Conservation (phyloP, 208 protist species). For the Trypanosoma melophagium region DNA sequence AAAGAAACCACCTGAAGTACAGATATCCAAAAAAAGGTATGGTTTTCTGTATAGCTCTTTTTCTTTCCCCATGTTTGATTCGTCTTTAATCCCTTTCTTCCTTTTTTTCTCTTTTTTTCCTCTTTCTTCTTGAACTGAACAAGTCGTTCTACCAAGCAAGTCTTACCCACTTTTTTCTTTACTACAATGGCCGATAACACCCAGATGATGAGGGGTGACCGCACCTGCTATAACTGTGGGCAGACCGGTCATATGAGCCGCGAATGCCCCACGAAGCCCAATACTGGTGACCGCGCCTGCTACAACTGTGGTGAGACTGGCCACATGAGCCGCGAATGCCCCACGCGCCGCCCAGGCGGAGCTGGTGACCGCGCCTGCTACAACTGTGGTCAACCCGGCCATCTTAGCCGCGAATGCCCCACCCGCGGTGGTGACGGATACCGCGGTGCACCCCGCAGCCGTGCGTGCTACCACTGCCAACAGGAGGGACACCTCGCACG, state of each 20-base stretch:
- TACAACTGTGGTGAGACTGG: constrained; percentile 86
- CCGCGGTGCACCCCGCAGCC: constrained; percentile 23
- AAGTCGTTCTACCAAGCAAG: constrained; percentile 1
- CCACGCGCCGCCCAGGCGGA: constrained; percentile 48
- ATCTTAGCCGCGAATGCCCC: constrained; percentile 50
- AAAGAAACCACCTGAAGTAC: too few relatives aligned
- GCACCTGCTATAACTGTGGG: constrained; percentile 52
- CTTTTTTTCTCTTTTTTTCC: not conserved
- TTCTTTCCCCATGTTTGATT: too few relatives aligned
- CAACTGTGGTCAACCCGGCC: constrained; percentile 58
- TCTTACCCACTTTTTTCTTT: too few relatives aligned
- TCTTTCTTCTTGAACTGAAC: too few relatives aligned
- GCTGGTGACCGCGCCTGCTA: constrained; percentile 52
- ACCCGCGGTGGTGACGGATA: constrained; percentile 23
- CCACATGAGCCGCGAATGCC: constrained; percentile 86
- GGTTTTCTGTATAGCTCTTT: too few relatives aligned
- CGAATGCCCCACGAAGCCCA: constrained; percentile 75
- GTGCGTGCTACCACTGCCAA: constrained; percentile 83
- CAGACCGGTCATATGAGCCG: constrained; percentile 82
- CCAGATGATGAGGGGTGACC: constrained; percentile 14
- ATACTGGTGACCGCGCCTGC: constrained; percentile 68
- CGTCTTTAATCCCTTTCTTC: not conserved
- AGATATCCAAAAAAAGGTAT: too few relatives aligned
- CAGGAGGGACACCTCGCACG: constrained; percentile 53
- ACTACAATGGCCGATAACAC: constrained; percentile 16